Evolutionary conservation across 2,329 filamentous ascomycete genomes (phyloP).

Genomic region (Penicillium polonicum): DNA sequence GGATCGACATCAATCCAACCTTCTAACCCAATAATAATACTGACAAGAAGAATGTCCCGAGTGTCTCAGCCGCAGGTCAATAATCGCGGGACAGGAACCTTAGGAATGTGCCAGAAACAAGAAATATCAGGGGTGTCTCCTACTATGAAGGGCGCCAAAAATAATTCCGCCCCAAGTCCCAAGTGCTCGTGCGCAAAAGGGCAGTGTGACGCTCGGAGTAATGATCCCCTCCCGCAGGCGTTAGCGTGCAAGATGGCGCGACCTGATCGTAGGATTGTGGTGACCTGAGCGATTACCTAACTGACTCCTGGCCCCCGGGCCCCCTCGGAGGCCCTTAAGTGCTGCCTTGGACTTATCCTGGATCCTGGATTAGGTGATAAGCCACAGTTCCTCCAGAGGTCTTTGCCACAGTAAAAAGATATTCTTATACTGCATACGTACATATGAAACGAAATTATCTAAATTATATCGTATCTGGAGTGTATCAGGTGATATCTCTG

Average conservation of each 20-base stretch:
- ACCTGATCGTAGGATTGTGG: conserved; percentile 19
- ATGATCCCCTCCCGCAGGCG: conserved; percentile 18
- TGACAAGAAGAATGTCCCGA: neutral
- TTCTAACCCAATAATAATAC: conserved; percentile 1
- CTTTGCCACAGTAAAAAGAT: neutral
- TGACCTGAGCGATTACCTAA: conserved; percentile 7
- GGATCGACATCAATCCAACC: neutral
- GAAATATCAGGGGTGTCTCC: neutral
- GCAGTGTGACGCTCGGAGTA: conserved; percentile 17
- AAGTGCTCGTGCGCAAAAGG: conserved; percentile 7
- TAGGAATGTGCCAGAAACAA: conserved; percentile 19
- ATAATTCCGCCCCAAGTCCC: conserved; percentile 2
- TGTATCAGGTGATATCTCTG: neutral
- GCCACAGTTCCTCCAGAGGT: neutral
- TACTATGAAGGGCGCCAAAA: conserved; percentile 1
- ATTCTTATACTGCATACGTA: neutral
- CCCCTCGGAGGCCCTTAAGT: neutral
- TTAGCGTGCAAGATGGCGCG: conserved; percentile 19
- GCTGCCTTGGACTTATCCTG: neutral
- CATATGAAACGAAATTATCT: too few species aligned
- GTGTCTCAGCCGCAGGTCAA: conserved; percentile 17
- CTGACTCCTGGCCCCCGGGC: neutral
- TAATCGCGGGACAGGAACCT: conserved; percentile 12
- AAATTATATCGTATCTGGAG: neutral
- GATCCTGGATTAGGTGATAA: neutral